Base-by-base conservation (phyloP, 2,329 filamentous ascomycete genomes). In the Fusarium hainanense region DNA sequence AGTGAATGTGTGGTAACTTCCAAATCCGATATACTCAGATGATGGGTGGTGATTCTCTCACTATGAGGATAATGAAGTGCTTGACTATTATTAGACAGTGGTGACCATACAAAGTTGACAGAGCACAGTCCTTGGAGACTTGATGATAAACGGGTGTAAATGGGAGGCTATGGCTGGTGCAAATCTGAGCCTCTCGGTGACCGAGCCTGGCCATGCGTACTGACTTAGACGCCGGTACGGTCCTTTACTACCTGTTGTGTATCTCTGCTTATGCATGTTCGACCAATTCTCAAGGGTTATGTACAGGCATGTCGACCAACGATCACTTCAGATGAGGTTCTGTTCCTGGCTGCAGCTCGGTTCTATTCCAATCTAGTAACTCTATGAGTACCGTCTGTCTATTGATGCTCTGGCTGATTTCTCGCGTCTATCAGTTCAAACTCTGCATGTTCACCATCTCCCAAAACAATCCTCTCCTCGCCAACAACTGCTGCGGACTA, bases 401-500 rank as follows among this genome's bases (percentile, higher is more conserved):
- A 25, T 14, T 37, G 21, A 50, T 37, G 47, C 47, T 25, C 30
- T 50, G 21, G 21, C 30, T n/a, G 21, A 37, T 30, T 10, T 20
- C 16, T 37, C 7, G 37, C 37, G 21, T 37, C 20, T 50, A 37
- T 52, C 49, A 52, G 13, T 52, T 28, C 13, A 52, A 23, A 28
- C 34, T 52, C 23, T 52, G 49, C 49, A 52, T 52, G 6, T 52
- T 50, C 16, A 70, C 68, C 68, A 72, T 69, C 32, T 71, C 57
- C 46, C 51, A 66, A 27, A 69, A 72, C 8, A 65, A 21, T 2
- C 68, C 68, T 11, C 52, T 52, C 21, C 51, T 66, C 14, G 42
- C 32, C 12, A 72, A 16, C 7, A 73, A 61, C 23, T 70, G 66
- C 7, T 18, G 13, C 7, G 83, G 82, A 8, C 71, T 78, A 1